Evolutionary conservation across 73 alveolate species (phyloP).

Genomic region (Paramecium bursaria): DNA sequence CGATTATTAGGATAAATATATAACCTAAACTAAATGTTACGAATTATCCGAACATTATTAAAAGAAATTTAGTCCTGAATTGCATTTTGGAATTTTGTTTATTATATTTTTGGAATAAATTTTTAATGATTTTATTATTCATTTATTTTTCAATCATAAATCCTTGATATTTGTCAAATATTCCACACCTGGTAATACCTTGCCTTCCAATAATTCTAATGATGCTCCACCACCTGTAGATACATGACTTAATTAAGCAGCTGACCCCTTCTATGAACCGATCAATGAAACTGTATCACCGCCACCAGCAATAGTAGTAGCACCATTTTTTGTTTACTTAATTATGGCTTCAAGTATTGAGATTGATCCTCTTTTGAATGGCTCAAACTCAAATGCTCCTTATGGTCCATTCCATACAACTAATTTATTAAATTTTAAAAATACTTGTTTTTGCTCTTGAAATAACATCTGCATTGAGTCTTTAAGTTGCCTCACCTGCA

Average conservation of each 20-base stretch:
- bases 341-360: conserved; percentile 73
- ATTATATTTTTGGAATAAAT: no score
- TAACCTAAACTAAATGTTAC: no score
- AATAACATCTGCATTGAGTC: conserved; percentile 60
- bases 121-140: neutral
- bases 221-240: conserved; percentile 99
- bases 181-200: conserved; percentile 86
- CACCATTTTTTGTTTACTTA: conserved; percentile 79
- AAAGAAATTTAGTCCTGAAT: no score
- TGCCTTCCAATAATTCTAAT: conserved; percentile 94
- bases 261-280: conserved; percentile 71
- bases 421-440: conserved; percentile 27
- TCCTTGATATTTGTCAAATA: conserved; percentile 63
- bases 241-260: conserved; percentile 79
- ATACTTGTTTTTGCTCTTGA: conserved; percentile 56
- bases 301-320: conserved; percentile 91
- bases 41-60: no score
- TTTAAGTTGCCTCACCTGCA: conserved; percentile 84
- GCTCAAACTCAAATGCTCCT: conserved; percentile 89
- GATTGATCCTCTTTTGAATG: conserved; percentile 81
- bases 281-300: conserved; percentile 91
- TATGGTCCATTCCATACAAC: conserved; percentile 91
- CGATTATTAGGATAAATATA: no score
- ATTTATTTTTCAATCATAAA: conserved; percentile 21
- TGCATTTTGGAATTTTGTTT: no score